A percentile compares a stretch with the other conserved stretches of the same genome.
phyloP scores from a whole-genome alignment of 371 early-diverging fungal species.

The Rhizopus sp. region DNA sequence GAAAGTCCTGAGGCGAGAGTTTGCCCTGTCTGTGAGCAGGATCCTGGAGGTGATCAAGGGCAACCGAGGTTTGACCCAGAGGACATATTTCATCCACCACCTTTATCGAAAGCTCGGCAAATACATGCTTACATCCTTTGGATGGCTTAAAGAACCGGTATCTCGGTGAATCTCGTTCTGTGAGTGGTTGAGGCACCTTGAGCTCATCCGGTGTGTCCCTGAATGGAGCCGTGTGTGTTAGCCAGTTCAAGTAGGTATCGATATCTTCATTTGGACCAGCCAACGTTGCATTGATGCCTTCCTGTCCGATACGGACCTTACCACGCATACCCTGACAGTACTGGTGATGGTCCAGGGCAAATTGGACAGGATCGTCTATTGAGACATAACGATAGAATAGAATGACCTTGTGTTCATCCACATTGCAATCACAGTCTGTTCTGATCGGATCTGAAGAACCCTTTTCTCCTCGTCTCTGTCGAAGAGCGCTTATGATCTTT shows the following conservation, averaged over 20 bases:
- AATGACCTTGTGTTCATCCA: slow-evolving; percentile 46
- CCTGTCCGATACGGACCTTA: slow-evolving; percentile 63
- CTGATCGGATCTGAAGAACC: slow-evolving; percentile 49
- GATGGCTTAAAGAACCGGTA: slow-evolving; percentile 72
- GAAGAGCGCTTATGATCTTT: slow-evolving; percentile 8
- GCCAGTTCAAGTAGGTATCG: slow-evolving; percentile 51
- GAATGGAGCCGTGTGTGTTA: slow-evolving; percentile 23
- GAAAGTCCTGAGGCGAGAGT: slow-evolving; percentile 49
- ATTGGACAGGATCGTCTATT: slow-evolving; percentile 41
- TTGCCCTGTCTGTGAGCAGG: slow-evolving; percentile 39
- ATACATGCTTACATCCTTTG: slow-evolving; percentile 66
- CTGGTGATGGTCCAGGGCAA: slow-evolving; percentile 47
- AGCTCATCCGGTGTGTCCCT: slow-evolving; percentile 1
- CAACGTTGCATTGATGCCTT: slow-evolving; percentile 72
- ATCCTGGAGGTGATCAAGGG: slow-evolving; percentile 16
- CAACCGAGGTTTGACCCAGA: slow-evolving; percentile 41
- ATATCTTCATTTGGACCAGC: slow-evolving; percentile 53
- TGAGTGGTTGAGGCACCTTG: slow-evolving; percentile 4
- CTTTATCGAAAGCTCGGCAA: slow-evolving; percentile 62
- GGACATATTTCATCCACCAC: slow-evolving; percentile 74
- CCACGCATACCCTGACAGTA: slow-evolving; percentile 47
- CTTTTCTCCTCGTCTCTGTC: slow-evolving; percentile 32
- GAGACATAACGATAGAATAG: slow-evolving; percentile 61
- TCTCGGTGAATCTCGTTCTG: slow-evolving; percentile 6
- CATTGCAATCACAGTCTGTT: slow-evolving; percentile 34